Conservation (phyloP, 164 flowering plant species). For the Chimonanthus salicifolius region DNA sequence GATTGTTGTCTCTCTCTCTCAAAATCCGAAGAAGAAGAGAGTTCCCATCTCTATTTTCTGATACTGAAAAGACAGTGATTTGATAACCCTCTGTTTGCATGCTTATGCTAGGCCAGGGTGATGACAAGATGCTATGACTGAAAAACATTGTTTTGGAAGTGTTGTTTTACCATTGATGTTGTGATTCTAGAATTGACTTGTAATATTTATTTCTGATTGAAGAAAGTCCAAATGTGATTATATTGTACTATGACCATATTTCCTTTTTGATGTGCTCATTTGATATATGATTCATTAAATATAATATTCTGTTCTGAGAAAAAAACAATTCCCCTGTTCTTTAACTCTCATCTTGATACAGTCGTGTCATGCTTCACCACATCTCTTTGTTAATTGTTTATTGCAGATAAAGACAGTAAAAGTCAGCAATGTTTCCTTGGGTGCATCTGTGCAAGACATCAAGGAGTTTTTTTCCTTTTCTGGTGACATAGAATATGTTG, state of each 20-base stretch:
- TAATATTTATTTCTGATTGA: background rate
- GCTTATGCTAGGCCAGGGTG: no score
- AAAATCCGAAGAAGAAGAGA: no score
- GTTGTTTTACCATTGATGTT: background rate
- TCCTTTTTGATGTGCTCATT: no score
- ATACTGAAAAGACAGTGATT: no score
- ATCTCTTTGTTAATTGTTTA: background rate
- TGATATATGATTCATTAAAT: background rate
- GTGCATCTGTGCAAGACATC: slow-evolving; percentile 19
- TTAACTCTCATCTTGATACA: background rate
- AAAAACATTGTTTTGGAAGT: no score
- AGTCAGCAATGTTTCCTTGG: slow-evolving; percentile 18
- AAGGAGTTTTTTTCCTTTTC: slow-evolving; percentile 37
- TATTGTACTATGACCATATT: no score
- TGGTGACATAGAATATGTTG: slow-evolving; percentile 38
- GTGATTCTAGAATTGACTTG: background rate
- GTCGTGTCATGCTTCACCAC: background rate
- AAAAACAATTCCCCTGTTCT: background rate
- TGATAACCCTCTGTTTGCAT: no score
- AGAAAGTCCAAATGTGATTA: no score
- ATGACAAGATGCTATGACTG: no score
- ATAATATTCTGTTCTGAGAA: background rate
- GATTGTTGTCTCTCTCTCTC: no score
- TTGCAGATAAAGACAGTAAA: slow-evolving; percentile 13
- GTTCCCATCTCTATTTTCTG: no score